Base-by-base conservation (phyloP, 176 grass and related monocot genomes). In the Aegilops bicornis region DNA sequence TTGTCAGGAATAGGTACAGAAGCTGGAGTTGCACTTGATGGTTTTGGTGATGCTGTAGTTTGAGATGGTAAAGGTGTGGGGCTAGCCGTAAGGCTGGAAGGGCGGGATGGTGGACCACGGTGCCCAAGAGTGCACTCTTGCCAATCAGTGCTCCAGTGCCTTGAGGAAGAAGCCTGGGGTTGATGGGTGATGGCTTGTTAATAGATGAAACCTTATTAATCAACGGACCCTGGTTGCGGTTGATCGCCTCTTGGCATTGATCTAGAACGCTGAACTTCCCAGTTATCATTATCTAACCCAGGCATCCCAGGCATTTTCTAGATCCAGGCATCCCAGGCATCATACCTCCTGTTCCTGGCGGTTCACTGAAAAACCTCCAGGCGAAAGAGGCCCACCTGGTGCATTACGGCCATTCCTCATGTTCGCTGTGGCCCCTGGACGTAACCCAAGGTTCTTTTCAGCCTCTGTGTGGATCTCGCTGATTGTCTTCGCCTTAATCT, bases 241-340 rank as follows among this genome's bases (percentile, higher is more conserved):
- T 61, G 23, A 20, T 91, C 91, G 3, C 90, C 94, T 92, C 88
- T 96, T 27, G 89, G 68, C 94, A 93, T 93, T 48, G 97, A 94
- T 82, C 78, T 99, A 83, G 92, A 88, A 68, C 89, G 97, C 7
- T 87, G 92, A 90, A 96, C 90, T 88, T 99, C 97, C 97, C 97
- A 99, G 79, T 92, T 96, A 80, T 94, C 97, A 83, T 87, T 81
- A 25, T 96, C 97, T 66, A 94, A 82, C 20, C 92, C 94, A 86
- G 94, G 97, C 97, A 98, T 98, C 19, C 97, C 97, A 73, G 97
- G 97, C 97, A 99, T 99, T 83, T 99, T 92, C 97, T 93, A 67
- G 87, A 63, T 31, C 94, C 92, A 77, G 97, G 96, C 96, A 98
- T 98, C 42, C 96, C 96, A 78, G 96, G 97, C 97, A 99, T 99